Evolutionary conservation across 2,329 filamentous ascomycete genomes (phyloP), one percentile per base, ranked within the genome.

Genomic region (Monilinia vaccinii-corymbosi): DNA sequence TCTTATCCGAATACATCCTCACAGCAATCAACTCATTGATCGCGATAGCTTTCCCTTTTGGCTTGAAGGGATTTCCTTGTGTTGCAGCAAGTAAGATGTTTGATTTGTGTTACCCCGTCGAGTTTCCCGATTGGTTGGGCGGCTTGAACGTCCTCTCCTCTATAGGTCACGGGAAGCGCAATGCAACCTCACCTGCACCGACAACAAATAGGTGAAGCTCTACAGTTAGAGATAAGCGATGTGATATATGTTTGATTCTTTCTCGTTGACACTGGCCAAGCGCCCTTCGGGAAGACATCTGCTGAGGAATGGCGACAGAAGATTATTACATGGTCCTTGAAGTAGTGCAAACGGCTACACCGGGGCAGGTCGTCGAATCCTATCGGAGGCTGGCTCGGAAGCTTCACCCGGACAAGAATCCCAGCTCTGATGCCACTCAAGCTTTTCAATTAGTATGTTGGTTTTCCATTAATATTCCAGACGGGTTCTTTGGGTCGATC

Each of bases 371-470:
- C 59, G 64, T 50, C 9, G 63, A 60, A 57, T 71, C 73, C 4
- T 75, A 74, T 58, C 70, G 57, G 62, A 63, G 66, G n/a, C 65
- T 74, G 50, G 73, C 73, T 36, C 60, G 71, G 9, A 67, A 70
- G 56, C 65, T 73, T n/a, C 73, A 75, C 64, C 72, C 72, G 4
- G 73, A 75, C 61, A 62, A 68, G 10, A 74, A 73, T 62, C 7
- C 59, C 5, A 67, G 63, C 10, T 59, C 56, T 18, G 63, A 72
- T 65, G 65, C 73, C 52, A 75, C 71, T 25, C 62, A 68, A 65
- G 66, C 66, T 59, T 74, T 75, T 61, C 72, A 75, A 68, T 46
- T 59, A 49, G 73, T 74, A 68, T 58, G 70, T 67, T 13, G 50
- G 62, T 52, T 9, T 50, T 9, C 31, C n/a, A n/a, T n/a, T n/a